A percentile compares a stretch with the other conserved stretches of the same genome.
Conservation (phyloP, 306 rosid species). For the Nissolia schottii region DNA sequence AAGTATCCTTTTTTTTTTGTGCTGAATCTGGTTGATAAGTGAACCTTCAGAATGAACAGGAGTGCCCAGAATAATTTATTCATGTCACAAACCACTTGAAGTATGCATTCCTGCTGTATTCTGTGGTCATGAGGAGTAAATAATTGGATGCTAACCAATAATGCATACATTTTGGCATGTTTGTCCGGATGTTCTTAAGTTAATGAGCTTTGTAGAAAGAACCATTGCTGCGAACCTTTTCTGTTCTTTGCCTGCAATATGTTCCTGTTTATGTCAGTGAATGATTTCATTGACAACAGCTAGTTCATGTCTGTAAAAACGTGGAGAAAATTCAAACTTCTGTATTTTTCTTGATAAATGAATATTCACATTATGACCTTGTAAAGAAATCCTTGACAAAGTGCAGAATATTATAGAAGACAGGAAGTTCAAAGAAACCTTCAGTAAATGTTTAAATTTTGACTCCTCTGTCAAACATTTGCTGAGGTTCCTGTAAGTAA, state of each 20-base stretch:
- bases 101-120: background rate
- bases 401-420: slow-evolving; percentile 70
- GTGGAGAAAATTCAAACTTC: background rate
- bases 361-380: slow-evolving; percentile 11
- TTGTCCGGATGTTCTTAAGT: background rate
- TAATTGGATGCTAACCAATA: background rate
- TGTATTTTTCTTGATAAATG: slow-evolving; percentile 13
- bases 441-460: slow-evolving; percentile 36
- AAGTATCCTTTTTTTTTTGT: slow-evolving; percentile 65
- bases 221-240: slow-evolving; percentile 9
- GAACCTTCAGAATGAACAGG: background rate
- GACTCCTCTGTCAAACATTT: slow-evolving; percentile 67
- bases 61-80: background rate
- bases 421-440: slow-evolving; percentile 51
- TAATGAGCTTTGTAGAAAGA: slow-evolving; percentile 12
- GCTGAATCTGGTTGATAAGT: slow-evolving; percentile 4
- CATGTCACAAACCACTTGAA: background rate
- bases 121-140: background rate
- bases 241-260: background rate
- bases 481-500: slow-evolving; percentile 72
- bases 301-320: background rate
- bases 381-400: slow-evolving; percentile 54
- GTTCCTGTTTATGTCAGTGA: background rate
- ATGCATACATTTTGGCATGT: slow-evolving; percentile 2
- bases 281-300: slow-evolving; percentile 1